Conservation (phyloP, 495 filamentous ascomycete species). For the Aspergillus asperescens region DNA sequence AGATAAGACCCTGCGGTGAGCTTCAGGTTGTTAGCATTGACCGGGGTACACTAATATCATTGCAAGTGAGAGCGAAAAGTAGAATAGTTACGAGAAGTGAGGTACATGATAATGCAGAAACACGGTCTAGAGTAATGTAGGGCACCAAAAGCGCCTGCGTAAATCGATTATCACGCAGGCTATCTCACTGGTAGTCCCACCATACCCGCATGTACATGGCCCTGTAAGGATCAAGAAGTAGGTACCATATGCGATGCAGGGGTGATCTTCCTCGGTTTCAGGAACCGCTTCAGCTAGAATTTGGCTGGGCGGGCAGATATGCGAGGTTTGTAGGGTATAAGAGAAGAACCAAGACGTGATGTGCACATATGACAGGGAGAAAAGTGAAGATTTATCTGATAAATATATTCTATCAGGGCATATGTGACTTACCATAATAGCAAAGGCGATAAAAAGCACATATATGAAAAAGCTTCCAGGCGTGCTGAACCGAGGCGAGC, state of each 20-base stretch:
- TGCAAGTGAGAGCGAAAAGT: slow-evolving; percentile 20
- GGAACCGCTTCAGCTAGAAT: slow-evolving; percentile 88
- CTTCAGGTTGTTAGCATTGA: slow-evolving; percentile 42
- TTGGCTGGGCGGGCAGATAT: slow-evolving; percentile 94
- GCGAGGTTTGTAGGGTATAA: slow-evolving; percentile 53
- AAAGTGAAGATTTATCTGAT: neutral
- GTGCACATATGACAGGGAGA: neutral
- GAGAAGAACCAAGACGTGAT: slow-evolving; percentile 17
- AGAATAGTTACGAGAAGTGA: slow-evolving; percentile 7
- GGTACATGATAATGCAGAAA: slow-evolving; percentile 12
- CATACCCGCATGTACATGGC: slow-evolving; percentile 72
- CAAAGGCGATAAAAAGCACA: slow-evolving; percentile 52
- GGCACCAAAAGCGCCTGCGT: slow-evolving; percentile 76
- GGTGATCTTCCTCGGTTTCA: slow-evolving; percentile 96
- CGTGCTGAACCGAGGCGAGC: slow-evolving; percentile 53
- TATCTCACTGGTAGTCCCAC: slow-evolving; percentile 89
- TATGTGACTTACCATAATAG: slow-evolving; percentile 57
- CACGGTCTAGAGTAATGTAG: slow-evolving; percentile 59
- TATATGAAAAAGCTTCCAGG: slow-evolving; percentile 69
- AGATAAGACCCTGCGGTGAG: slow-evolving; percentile 47
- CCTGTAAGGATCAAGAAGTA: slow-evolving; percentile 68
- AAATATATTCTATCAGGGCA: neutral
- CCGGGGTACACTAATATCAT: slow-evolving; percentile 18
- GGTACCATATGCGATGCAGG: slow-evolving; percentile 64
- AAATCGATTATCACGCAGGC: slow-evolving; percentile 58